These are phyloP conservation scores for Fraxinus greggii DNA, from an alignment of 305 asterid genomes.

Conservation along the genomic window DNA sequence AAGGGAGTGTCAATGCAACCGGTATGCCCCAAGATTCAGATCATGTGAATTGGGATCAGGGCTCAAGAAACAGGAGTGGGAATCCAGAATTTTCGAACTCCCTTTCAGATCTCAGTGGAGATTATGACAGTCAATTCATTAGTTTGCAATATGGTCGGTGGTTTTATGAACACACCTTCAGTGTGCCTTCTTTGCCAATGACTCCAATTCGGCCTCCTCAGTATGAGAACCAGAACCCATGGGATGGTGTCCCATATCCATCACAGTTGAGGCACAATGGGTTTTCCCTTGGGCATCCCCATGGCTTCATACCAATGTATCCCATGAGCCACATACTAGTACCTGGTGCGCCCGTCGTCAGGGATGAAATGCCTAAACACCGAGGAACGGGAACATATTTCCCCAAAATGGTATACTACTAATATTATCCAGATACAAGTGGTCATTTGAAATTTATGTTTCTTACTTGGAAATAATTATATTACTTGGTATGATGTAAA, in stretches of 20 bases:
- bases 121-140: constrained; percentile 40
- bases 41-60: constrained; percentile 25
- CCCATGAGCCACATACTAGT: constrained; percentile 33
- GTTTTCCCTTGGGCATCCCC: constrained; percentile 20
- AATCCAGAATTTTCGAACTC: constrained; percentile 29
- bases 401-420: constrained; percentile 57
- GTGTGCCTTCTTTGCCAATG: constrained; percentile 33
- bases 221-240: constrained; percentile 23
- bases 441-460: neutral
- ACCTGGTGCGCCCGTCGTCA: constrained; percentile 40
- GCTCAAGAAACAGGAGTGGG: constrained; percentile 23
- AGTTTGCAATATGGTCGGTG: constrained; percentile 43
- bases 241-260: constrained; percentile 24
- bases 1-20: neutral
- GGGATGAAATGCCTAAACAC: constrained; percentile 69
- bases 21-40: constrained; percentile 20
- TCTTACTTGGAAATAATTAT: constrained; percentile 7
- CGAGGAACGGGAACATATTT: constrained; percentile 85
- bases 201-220: constrained; percentile 35
- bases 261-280: constrained; percentile 19
- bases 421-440: constrained; percentile 2
- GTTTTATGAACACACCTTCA: constrained; percentile 36
- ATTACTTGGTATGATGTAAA: neutral
- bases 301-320: constrained; percentile 22
- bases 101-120: constrained; percentile 53